phyloP scores from a whole-genome alignment of 2,329 filamentous ascomycete genomes.

The Samsoniella hepiali region DNA sequence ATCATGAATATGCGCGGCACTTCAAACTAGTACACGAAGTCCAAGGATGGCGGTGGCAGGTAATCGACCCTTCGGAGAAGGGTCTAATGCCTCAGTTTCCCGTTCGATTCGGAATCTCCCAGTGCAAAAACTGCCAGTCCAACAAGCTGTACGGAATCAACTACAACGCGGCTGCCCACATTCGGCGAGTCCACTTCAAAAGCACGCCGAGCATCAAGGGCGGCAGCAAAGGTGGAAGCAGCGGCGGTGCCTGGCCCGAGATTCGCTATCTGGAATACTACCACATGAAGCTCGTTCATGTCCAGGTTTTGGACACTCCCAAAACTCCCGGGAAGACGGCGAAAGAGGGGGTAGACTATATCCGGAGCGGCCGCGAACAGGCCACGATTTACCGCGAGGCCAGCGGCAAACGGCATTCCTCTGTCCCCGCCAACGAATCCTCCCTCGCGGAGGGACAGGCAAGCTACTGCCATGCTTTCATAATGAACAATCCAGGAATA shows the following conservation, averaged over 20 bases:
- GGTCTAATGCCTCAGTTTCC: constrained; percentile 18
- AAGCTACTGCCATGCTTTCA: background rate
- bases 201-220: constrained; percentile 45
- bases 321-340: constrained; percentile 32
- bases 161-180: constrained; percentile 91
- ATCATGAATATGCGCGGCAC: constrained; percentile 2
- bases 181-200: constrained; percentile 84
- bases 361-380: background rate
- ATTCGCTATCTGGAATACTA: constrained; percentile 54
- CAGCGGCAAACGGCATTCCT: background rate
- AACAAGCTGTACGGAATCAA: constrained; percentile 83
- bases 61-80: background rate
- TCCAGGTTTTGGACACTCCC: constrained; percentile 41
- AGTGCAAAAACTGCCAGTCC: constrained; percentile 78
- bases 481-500: background rate
- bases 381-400: constrained; percentile 15
- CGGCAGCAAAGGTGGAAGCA: constrained; percentile 41
- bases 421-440: background rate
- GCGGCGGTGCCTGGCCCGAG: constrained; percentile 51
- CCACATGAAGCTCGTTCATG: constrained; percentile 56
- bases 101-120: constrained; percentile 59
- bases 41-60: background rate
- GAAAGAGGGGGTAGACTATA: background rate
- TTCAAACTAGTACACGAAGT: background rate
- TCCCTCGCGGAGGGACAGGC: too few species aligned